A percentile compares a stretch with the other conserved stretches of the same genome.
phyloP scores from a whole-genome alignment of 805 yeast genomes.

The Saccharomycopsis selenospora region DNA sequence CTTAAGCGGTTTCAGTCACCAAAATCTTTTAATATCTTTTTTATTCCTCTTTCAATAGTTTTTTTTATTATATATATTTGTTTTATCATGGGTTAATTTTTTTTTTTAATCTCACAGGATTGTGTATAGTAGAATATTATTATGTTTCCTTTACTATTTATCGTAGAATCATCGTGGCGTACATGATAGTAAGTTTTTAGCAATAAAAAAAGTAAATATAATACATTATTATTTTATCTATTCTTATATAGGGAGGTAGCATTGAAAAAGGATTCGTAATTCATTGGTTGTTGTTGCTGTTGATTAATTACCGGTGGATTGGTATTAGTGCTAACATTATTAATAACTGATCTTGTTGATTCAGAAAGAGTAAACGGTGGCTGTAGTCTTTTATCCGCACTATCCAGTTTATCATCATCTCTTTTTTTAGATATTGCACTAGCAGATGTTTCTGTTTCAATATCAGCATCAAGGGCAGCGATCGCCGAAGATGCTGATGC shows the following conservation, averaged over 20 bases:
- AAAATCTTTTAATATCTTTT: background rate
- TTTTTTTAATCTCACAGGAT: slow-evolving; percentile 10
- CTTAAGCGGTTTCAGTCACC: slow-evolving; percentile 7
- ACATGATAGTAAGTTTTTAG: background rate
- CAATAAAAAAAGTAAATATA: too few relatives aligned
- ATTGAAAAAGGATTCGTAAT: too few relatives aligned
- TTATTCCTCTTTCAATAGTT: slow-evolving; percentile 2
- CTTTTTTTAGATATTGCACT: background rate
- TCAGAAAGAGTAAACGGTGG: background rate
- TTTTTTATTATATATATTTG: background rate
- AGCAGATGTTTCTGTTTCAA: background rate
- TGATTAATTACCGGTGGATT: background rate
- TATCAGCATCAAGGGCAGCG: background rate
- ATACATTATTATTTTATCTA: too few relatives aligned
- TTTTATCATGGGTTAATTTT: slow-evolving; percentile 9
- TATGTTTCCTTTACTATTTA: background rate
- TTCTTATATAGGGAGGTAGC: too few relatives aligned
- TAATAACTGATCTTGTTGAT: background rate
- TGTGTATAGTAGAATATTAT: slow-evolving; percentile 16
- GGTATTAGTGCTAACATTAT: background rate
- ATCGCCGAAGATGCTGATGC: background rate
- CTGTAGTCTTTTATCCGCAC: background rate
- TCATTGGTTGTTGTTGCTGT: too few relatives aligned
- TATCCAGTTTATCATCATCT: too few relatives aligned
- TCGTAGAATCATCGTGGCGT: background rate